A percentile compares a stretch with the other conserved stretches of the same genome.
Conservation (phyloP, 345 rosid species). For the Geranium brycei region DNA sequence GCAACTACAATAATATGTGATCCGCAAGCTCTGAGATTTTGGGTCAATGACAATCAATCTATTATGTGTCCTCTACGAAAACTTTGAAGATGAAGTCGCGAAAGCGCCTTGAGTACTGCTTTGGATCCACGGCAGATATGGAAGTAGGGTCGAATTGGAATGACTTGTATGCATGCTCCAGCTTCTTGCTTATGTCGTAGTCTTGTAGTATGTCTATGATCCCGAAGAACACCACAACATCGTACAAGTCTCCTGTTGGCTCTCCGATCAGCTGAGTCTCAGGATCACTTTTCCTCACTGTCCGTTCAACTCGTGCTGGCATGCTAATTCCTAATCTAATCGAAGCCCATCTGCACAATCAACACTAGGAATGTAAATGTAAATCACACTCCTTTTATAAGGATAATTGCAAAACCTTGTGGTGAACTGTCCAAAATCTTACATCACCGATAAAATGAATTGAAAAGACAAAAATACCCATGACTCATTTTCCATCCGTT, state of each 20-base stretch:
- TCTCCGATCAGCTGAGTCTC: constrained; percentile 71
- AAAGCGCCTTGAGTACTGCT: constrained; percentile 79
- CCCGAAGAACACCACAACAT: constrained; percentile 70
- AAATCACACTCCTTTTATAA: too few relatives aligned
- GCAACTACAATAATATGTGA: constrained; percentile 3
- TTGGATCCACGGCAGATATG: constrained; percentile 95
- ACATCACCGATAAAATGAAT: too few relatives aligned
- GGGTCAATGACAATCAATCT: not conserved
- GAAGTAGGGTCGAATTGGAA: constrained; percentile 90
- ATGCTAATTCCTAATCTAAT: constrained; percentile 62
- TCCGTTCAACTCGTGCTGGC: constrained; percentile 68
- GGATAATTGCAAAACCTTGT: too few relatives aligned
- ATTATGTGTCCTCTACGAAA: constrained; percentile 67
- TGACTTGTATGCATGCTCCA: constrained; percentile 91
- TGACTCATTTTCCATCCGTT: too few relatives aligned
- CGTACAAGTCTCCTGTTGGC: constrained; percentile 62
- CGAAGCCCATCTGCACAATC: constrained; percentile 44
- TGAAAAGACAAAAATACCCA: too few relatives aligned
- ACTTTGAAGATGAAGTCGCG: constrained; percentile 76
- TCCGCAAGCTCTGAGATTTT: too few relatives aligned
- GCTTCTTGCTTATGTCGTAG: constrained; percentile 95
- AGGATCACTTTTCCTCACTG: constrained; percentile 41
- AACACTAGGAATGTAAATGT: not conserved
- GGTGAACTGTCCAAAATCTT: too few relatives aligned
- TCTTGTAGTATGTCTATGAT: constrained; percentile 92